phyloP scores from a whole-genome alignment of 2,329 filamentous ascomycete species.

The Fusarium euwallaceae region DNA sequence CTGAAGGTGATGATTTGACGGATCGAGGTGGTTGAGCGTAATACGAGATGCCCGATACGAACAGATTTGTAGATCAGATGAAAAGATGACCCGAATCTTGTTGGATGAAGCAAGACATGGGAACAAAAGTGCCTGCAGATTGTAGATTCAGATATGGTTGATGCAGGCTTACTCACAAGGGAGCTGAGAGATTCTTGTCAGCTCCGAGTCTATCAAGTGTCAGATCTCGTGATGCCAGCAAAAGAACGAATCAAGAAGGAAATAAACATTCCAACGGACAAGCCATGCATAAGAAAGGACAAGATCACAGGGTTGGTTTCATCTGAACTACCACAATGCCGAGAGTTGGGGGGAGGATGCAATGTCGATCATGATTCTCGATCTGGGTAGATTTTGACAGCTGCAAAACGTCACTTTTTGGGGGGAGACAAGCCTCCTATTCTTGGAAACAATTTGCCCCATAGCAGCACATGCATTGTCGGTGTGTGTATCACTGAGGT shows the following conservation, averaged over 20 bases:
- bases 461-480: neutral
- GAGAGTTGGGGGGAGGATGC: neutral
- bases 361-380: slow-evolving; percentile 20
- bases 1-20: neutral
- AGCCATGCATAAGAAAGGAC: neutral
- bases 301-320: neutral
- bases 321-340: neutral
- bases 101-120: neutral
- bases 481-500: neutral
- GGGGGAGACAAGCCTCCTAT: too few species aligned
- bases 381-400: neutral
- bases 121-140: neutral
- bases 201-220: neutral
- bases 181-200: neutral
- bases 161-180: neutral
- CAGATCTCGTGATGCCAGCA: neutral
- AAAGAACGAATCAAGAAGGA: neutral
- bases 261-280: neutral
- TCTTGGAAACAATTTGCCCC: too few species aligned
- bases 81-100: neutral
- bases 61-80: neutral
- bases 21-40: neutral
- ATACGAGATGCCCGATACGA: slow-evolving; percentile 7
- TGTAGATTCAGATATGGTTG: neutral
- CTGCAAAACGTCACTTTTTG: neutral